Percentiles rank a stretch among this genome's conserved stretches.
Evolutionary conservation across 176 grass and related monocot genomes (phyloP).

Genomic region (bread wheat (Triticum aestivum)): DNA sequence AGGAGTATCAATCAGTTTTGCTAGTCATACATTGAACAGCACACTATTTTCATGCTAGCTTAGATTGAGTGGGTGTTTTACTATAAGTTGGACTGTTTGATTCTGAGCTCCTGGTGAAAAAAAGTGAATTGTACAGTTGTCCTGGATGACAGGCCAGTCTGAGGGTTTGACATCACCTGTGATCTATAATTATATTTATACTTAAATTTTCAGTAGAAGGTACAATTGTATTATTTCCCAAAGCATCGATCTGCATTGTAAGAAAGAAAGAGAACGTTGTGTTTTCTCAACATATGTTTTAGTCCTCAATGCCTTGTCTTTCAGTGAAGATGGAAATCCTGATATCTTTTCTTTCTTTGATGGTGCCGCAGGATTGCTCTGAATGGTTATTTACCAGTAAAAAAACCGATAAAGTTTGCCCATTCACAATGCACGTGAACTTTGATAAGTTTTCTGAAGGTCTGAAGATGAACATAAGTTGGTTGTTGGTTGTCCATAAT

Average conservation of each 20-base stretch:
- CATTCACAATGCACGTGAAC: conserved; percentile 59
- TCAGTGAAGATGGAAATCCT: not conserved
- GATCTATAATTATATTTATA: not conserved
- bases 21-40: not conserved
- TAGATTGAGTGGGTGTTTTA: not conserved
- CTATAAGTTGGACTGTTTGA: not conserved
- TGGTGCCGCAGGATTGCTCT: conserved; percentile 46
- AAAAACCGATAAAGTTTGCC: conserved; percentile 25
- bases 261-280: not conserved
- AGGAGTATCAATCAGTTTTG: not conserved
- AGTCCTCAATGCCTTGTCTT: not conserved
- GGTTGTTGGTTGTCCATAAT: conserved; percentile 1
- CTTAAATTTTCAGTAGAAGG: not conserved
- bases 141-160: not conserved
- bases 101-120: not conserved
- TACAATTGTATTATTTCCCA: not conserved
- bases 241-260: not conserved
- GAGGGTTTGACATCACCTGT: not conserved
- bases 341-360: conserved; percentile 4
- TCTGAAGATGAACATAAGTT: conserved; percentile 1
- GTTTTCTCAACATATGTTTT: not conserved
- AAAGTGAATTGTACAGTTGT: not conserved
- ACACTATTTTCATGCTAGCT: not conserved
- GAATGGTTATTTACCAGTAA: conserved; percentile 65
- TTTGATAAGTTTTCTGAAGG: conserved; percentile 32